Percentiles rank a stretch among this genome's conserved stretches.
phyloP scores from a whole-genome alignment of 2,329 filamentous ascomycete species.

The Zymoseptoria passerinii region DNA sequence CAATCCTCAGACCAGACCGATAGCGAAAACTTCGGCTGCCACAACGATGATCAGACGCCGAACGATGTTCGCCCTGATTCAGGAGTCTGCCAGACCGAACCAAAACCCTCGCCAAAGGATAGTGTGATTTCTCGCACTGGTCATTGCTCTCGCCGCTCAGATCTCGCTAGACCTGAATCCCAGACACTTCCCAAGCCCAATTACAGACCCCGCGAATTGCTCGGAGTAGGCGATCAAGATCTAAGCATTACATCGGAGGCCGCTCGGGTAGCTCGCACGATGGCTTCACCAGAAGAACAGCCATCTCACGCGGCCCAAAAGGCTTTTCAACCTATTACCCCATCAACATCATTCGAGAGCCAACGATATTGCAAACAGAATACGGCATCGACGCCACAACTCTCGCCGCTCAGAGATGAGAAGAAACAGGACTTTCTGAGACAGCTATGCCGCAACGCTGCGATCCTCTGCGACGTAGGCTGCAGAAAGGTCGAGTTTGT shows the following conservation, averaged over 20 bases:
- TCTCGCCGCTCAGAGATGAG: neutral
- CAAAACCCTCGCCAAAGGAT: neutral
- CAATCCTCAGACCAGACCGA: neutral
- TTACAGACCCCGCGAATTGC: neutral
- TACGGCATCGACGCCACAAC: neutral
- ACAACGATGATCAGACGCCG: neutral
- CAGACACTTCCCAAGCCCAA: slow-evolving; percentile 20
- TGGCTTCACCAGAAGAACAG: slow-evolving; percentile 3
- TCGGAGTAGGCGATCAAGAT: neutral
- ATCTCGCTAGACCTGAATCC: slow-evolving; percentile 17
- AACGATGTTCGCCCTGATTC: neutral
- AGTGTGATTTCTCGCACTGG: neutral
- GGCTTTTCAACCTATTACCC: too few relatives aligned
- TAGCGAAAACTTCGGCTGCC: neutral
- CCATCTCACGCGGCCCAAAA: neutral
- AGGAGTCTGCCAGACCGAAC: neutral
- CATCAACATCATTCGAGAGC: neutral
- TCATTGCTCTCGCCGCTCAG: neutral
- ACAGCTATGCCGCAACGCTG: slow-evolving; percentile 36
- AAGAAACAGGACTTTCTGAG: slow-evolving; percentile 29
- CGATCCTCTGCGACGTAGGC: slow-evolving; percentile 38
- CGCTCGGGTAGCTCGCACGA: neutral
- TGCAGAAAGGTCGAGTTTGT: slow-evolving; percentile 36
- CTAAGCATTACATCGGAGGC: slow-evolving; percentile 7
- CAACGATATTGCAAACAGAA: neutral